Conservation (phyloP, 345 rosid species). For the Bruguiera sexangula region DNA sequence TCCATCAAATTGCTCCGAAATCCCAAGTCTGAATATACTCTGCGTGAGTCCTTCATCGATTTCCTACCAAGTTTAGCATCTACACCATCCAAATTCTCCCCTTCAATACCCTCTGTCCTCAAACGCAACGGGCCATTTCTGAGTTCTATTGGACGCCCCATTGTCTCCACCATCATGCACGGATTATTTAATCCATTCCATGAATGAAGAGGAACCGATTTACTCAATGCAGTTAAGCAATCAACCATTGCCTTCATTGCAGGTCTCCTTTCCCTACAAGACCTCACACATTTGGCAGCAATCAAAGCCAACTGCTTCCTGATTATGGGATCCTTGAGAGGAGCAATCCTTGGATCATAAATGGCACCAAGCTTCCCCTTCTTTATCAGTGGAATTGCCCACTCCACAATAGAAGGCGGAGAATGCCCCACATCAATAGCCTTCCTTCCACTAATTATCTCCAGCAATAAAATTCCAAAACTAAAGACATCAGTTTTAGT, state of each 20-base stretch:
- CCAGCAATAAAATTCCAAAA: slow-evolving; percentile 91
- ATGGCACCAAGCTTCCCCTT: slow-evolving; percentile 78
- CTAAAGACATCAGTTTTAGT: slow-evolving; percentile 95
- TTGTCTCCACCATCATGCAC: slow-evolving; percentile 91
- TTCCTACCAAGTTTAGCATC: slow-evolving; percentile 32
- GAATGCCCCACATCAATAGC: slow-evolving; percentile 89
- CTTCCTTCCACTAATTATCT: slow-evolving; percentile 90
- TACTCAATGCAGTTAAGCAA: slow-evolving; percentile 69
- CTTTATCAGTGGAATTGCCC: slow-evolving; percentile 89
- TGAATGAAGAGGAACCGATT: slow-evolving; percentile 71
- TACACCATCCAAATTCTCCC: slow-evolving; percentile 26
- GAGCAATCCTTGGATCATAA: slow-evolving; percentile 67
- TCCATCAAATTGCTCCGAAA: slow-evolving; percentile 73
- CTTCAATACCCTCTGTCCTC: slow-evolving; percentile 21
- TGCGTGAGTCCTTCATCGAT: slow-evolving; percentile 37
- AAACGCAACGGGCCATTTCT: slow-evolving; percentile 27
- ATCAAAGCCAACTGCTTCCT: slow-evolving; percentile 79
- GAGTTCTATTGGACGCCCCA: slow-evolving; percentile 67
- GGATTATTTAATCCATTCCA: slow-evolving; percentile 96
- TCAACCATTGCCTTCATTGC: slow-evolving; percentile 76
- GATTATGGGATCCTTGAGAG: slow-evolving; percentile 60
- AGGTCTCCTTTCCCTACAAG: slow-evolving; percentile 94
- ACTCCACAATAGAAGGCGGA: slow-evolving; percentile 87
- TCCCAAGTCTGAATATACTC: slow-evolving; percentile 74
- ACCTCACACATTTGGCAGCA: slow-evolving; percentile 92